phyloP scores from a whole-genome alignment of 164 flowering plant species.

The Berberis thunbergii region DNA sequence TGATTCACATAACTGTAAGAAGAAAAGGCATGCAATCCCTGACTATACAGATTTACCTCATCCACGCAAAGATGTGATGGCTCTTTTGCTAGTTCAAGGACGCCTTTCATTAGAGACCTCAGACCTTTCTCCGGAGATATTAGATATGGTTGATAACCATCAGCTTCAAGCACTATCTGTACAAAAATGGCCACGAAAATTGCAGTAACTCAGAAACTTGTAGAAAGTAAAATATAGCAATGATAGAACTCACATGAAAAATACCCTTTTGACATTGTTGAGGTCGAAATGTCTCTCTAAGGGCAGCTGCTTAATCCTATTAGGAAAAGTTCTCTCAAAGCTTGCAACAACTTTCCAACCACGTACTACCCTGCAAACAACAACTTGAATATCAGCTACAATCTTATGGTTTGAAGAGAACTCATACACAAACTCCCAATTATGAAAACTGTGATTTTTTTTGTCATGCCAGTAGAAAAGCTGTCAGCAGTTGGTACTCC shows the following conservation, averaged over 20 bases:
- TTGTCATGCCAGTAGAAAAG: too few species aligned
- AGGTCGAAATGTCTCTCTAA: constrained; percentile 95
- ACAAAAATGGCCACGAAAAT: neutral
- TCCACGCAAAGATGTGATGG: constrained; percentile 96
- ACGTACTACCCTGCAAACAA: constrained; percentile 57
- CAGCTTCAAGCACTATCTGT: constrained; percentile 96
- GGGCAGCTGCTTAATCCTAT: constrained; percentile 95
- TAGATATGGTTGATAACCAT: constrained; percentile 99
- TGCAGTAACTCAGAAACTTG: neutral
- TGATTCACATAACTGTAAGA: neutral
- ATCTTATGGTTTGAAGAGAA: neutral
- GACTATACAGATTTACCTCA: constrained; percentile 46
- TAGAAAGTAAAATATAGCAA: neutral
- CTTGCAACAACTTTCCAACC: constrained; percentile 99
- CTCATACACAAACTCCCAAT: neutral
- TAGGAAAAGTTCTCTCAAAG: constrained; percentile 97
- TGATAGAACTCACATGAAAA: neutral
- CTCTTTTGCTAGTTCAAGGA: constrained; percentile 93
- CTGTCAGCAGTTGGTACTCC: too few species aligned
- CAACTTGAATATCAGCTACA: too few species aligned
- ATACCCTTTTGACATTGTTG: constrained; percentile 92
- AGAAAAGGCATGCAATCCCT: neutral
- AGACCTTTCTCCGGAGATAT: constrained; percentile 98
- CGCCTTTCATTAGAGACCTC: constrained; percentile 83
- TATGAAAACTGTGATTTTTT: too few species aligned